A percentile compares a stretch with the other conserved stretches of the same genome.
phyloP scores from a whole-genome alignment of 148 eudicot genomes.

The Nyssa sinensis region DNA sequence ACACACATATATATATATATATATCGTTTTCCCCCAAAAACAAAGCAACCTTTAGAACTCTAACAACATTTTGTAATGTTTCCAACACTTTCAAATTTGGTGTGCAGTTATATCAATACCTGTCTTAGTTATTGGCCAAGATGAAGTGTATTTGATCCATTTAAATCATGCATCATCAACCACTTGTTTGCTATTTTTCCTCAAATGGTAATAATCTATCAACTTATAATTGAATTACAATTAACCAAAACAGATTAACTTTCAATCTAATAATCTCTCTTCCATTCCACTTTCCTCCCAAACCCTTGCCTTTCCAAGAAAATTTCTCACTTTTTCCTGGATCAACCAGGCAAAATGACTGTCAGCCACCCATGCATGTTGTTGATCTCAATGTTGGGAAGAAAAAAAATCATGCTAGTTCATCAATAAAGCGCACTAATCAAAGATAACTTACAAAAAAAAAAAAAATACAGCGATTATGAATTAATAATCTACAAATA shows the following conservation, averaged over 20 bases:
- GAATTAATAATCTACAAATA: background rate
- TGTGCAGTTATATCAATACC: background rate
- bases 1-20: too few relatives aligned
- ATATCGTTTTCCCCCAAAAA: too few relatives aligned
- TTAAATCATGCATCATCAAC: background rate
- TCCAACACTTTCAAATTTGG: background rate
- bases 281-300: too few relatives aligned
- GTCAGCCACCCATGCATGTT: background rate
- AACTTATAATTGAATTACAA: too few relatives aligned
- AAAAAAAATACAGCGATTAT: background rate
- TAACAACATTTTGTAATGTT: background rate
- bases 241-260: too few relatives aligned
- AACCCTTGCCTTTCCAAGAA: too few relatives aligned
- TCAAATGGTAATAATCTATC: background rate
- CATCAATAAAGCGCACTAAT: background rate
- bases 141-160: background rate
- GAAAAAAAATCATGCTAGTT: background rate
- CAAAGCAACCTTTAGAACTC: too few relatives aligned
- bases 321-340: background rate
- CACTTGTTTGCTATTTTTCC: background rate
- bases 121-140: background rate
- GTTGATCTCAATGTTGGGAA: conserved; percentile 1
- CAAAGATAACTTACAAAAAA: background rate
- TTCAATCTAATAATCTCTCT: too few relatives aligned
- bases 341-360: background rate